These are phyloP conservation scores for Aegilops bicornis DNA, from an alignment of 176 grass and related monocot genomes.

Conservation along the genomic window DNA sequence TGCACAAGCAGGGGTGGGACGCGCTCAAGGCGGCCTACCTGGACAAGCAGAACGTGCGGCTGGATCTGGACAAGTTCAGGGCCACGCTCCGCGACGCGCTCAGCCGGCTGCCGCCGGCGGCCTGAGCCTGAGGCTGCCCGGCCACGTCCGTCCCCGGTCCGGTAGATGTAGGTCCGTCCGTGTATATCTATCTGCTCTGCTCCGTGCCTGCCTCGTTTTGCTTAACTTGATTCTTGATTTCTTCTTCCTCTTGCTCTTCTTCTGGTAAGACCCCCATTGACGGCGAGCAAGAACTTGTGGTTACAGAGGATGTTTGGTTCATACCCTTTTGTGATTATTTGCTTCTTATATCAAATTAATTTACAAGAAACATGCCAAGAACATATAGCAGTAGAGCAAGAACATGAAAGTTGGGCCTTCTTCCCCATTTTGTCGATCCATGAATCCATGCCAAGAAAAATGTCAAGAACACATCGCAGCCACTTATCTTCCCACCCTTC, in stretches of 20 bases:
- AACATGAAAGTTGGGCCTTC: too few relatives aligned
- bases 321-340: conserved; percentile 24
- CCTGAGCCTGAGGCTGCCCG: not conserved
- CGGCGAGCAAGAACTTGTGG: conserved; percentile 25
- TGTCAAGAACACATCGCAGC: too few relatives aligned
- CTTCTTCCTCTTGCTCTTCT: conserved; percentile 5
- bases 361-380: conserved; percentile 4
- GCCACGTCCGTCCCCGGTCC: not conserved
- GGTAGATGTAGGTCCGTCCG: conserved; percentile 47
- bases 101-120: conserved; percentile 32
- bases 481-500: not conserved
- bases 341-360: not conserved
- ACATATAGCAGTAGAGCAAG: not conserved
- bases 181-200: conserved; percentile 36
- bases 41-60: conserved; percentile 86
- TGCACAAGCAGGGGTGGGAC: conserved; percentile 87
- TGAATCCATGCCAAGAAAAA: too few relatives aligned
- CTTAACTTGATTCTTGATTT: conserved; percentile 28
- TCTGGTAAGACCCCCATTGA: conserved; percentile 20
- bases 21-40: conserved; percentile 77
- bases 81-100: conserved; percentile 51
- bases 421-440: too few relatives aligned
- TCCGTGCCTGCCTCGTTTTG: conserved; percentile 21
- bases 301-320: conserved; percentile 20
- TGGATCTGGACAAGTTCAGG: conserved; percentile 61